Base-by-base conservation (phyloP, 1,284 basidiomycete genomes). In the Papiliotrema flavescens region DNA sequence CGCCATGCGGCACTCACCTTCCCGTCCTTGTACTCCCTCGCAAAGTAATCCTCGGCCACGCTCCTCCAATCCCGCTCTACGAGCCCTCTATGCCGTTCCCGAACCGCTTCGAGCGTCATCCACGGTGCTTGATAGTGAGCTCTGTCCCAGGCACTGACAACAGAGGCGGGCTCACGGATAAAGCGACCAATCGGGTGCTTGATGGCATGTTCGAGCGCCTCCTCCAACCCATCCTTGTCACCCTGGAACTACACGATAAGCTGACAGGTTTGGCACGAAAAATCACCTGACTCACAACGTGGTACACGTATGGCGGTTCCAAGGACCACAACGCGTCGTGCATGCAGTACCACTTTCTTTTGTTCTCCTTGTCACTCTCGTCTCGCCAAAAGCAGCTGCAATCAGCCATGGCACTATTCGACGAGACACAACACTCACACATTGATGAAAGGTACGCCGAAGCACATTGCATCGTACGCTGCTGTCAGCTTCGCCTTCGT, bases 391-490 rank as follows among this genome's bases (percentile, higher is more conserved):
- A 14, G 40, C 76, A 60, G 11, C 51, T 40, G 39, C 17, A 4
- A 40, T 40, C 39, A 40, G 39, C 28, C 17, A 45, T 19, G 20
- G n/a, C 28, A 6, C 11, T 32, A 32, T 32, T 6, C 28, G 28
- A 8, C 17, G 20, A 35, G 17, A 23, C 28, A 32, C 28, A 11
- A 5, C 19, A 53, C 51, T 6, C 19, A 53, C 45, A 73, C 71
- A 57, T 79, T 79, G 60, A 79, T 74, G 61, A 79, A 79, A 9
- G 77, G 77, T 14, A 79, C 71, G 6, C 77, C 78, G 24, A 78
- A 53, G 54, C 78, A 79, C 9, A 80, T 61, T 1, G 74, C 77
- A 47, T 78, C 76, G 59, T 76, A 79, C 0, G 77, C 76, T 53
- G 64, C 65, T 3, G 4, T 24, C n/a, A 35, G 13, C 9, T 47